Conservation (phyloP, 2,329 filamentous ascomycete species). For the Aspergillus hortae region DNA sequence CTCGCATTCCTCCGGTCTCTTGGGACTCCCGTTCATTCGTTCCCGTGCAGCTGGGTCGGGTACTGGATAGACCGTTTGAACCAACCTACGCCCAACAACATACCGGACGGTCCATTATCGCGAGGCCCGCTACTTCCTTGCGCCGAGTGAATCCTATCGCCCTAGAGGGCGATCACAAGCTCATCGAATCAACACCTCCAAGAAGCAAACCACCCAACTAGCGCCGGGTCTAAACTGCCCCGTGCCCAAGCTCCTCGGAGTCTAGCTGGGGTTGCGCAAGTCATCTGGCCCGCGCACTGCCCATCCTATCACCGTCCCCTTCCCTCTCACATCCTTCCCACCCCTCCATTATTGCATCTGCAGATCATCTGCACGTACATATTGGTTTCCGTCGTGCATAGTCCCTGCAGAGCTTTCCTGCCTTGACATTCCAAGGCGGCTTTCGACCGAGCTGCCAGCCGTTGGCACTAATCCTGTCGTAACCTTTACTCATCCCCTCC, state of each 20-base stretch:
- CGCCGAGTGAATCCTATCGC: neutral
- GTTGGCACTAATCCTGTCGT: conserved; percentile 11
- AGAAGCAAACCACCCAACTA: conserved; percentile 6
- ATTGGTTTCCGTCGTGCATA: conserved; percentile 35
- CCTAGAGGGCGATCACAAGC: conserved; percentile 20
- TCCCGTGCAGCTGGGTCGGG: neutral
- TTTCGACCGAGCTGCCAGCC: conserved; percentile 12
- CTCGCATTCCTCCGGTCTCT: neutral
- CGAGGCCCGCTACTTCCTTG: neutral
- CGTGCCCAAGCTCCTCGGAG: conserved; percentile 21
- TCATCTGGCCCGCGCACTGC: conserved; percentile 33
- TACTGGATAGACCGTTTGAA: neutral
- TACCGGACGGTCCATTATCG: conserved; percentile 1
- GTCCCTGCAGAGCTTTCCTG: conserved; percentile 41
- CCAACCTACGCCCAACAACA: neutral
- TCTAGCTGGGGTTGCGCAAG: conserved; percentile 21
- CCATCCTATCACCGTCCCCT: conserved; percentile 19
- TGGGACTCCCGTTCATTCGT: neutral
- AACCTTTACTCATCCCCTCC: conserved; percentile 2
- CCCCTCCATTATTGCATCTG: conserved; percentile 24
- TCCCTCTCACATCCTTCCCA: conserved; percentile 16
- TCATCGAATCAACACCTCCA: conserved; percentile 11
- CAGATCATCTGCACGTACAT: conserved; percentile 52
- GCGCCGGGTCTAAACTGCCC: conserved; percentile 11
- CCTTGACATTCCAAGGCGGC: conserved; percentile 15